Evolutionary conservation across 164 flowering plant genomes (phyloP).

Genomic region (Warburgia ugandensis): DNA sequence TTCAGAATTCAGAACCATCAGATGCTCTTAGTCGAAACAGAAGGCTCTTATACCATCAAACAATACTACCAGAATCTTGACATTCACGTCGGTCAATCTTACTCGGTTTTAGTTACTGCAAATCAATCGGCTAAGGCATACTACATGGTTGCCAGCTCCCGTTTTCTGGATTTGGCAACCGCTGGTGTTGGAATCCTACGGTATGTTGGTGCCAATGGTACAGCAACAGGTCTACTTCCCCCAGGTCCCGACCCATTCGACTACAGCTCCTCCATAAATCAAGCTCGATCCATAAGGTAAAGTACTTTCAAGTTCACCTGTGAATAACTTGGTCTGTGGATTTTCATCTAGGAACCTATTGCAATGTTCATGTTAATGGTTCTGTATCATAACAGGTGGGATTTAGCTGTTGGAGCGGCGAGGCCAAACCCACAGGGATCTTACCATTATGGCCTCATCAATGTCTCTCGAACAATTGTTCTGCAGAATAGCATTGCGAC

Average conservation of each 20-base stretch:
- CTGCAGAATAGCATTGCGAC: conserved; percentile 17
- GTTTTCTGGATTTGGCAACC: conserved; percentile 19
- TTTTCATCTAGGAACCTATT: too few species aligned
- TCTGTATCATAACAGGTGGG: conserved; percentile 20
- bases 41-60: conserved; percentile 34
- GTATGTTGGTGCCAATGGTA: conserved; percentile 16
- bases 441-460: conserved; percentile 30
- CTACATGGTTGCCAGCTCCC: conserved; percentile 30
- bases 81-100: too few species aligned
- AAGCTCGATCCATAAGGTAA: conserved; percentile 43
- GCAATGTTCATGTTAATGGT: too few species aligned
- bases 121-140: too few species aligned
- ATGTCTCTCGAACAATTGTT: conserved; percentile 21
- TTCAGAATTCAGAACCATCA: conserved; percentile 35
- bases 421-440: conserved; percentile 48
- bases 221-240: conserved; percentile 15
- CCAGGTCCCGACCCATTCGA: conserved; percentile 21
- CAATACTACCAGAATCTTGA: conserved; percentile 21
- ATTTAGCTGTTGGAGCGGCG: conserved; percentile 30
- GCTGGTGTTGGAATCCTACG: conserved; percentile 19
- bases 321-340: too few species aligned
- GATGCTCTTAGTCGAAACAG: conserved; percentile 33
- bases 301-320: too few species aligned
- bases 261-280: conserved; percentile 26
- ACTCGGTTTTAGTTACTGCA: too few species aligned